Conservation (phyloP, 257 asterid species). For the Solanum megistacrolobum region DNA sequence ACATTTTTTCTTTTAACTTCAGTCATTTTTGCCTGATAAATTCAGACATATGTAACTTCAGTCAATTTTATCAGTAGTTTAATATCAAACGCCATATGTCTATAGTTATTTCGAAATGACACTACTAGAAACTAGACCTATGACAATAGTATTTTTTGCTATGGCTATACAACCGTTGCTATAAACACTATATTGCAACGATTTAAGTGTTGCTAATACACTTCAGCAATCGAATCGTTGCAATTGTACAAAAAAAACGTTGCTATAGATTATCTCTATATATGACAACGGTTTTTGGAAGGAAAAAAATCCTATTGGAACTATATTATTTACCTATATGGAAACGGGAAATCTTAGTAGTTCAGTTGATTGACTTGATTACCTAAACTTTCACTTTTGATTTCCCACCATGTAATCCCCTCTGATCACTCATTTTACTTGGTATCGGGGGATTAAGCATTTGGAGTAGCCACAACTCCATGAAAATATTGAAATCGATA, state of each 20-base stretch:
- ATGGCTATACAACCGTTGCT: not conserved
- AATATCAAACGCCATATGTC: not conserved
- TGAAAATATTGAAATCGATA: not conserved
- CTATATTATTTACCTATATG: not conserved
- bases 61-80: not conserved
- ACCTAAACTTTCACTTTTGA: not conserved
- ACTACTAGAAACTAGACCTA: not conserved
- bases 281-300: not conserved
- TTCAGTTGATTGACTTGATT: not conserved
- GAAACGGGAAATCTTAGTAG: not conserved
- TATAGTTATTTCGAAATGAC: not conserved
- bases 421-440: not conserved
- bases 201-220: not conserved
- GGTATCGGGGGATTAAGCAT: not conserved
- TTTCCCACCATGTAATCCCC: not conserved
- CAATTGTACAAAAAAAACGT: not conserved
- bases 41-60: not conserved
- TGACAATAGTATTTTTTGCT: not conserved
- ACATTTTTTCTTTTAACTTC: not conserved
- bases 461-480: conserved; percentile 2
- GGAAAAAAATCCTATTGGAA: not conserved
- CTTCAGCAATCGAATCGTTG: not conserved
- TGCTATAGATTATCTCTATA: not conserved
- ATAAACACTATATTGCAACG: not conserved
- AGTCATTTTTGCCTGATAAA: not conserved